phyloP scores from a whole-genome alignment of 495 filamentous ascomycete species.

The Talaromyces wortmannii region DNA sequence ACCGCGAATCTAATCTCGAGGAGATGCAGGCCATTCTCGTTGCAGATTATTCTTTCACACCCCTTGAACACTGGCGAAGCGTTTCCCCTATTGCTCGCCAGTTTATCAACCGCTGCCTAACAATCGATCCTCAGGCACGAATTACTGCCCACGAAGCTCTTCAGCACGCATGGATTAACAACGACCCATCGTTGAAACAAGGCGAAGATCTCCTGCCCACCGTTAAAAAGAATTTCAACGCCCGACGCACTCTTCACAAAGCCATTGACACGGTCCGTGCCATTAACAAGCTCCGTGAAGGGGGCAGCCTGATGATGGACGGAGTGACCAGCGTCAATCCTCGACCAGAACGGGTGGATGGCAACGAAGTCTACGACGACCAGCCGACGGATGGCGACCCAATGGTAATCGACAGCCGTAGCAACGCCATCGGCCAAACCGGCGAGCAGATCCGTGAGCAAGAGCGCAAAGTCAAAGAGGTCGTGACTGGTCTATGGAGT shows the following conservation, averaged over 20 bases:
- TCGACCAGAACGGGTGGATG: constrained; percentile 44
- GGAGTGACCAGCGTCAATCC: constrained; percentile 61
- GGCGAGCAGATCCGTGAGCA: constrained; percentile 58
- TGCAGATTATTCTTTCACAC: constrained; percentile 95
- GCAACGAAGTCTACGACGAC: constrained; percentile 32
- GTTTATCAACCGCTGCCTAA: constrained; percentile 85
- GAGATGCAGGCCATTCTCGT: constrained; percentile 98
- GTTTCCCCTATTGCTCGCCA: constrained; percentile 81
- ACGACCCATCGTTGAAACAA: constrained; percentile 18
- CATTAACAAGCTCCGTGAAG: constrained; percentile 92
- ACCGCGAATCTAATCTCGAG: constrained; percentile 93
- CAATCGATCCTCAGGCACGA: constrained; percentile 75
- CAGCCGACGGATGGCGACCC: constrained; percentile 18
- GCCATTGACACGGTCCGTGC: constrained; percentile 98
- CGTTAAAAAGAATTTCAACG: constrained; percentile 99
- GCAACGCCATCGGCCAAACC: constrained; percentile 57
- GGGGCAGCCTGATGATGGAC: constrained; percentile 77
- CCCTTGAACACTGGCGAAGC: constrained; percentile 91
- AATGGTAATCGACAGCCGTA: constrained; percentile 49
- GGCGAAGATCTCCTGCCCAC: constrained; percentile 75
- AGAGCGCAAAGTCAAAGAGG: constrained; percentile 53
- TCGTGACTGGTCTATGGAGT: constrained; percentile 53
- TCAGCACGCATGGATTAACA: constrained; percentile 79
- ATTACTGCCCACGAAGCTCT: constrained; percentile 96
- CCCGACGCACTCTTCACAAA: constrained; percentile 84